These are phyloP conservation scores for Coelastrella sp. DNA, from an alignment of 139 green algal species.

Conservation along the genomic window DNA sequence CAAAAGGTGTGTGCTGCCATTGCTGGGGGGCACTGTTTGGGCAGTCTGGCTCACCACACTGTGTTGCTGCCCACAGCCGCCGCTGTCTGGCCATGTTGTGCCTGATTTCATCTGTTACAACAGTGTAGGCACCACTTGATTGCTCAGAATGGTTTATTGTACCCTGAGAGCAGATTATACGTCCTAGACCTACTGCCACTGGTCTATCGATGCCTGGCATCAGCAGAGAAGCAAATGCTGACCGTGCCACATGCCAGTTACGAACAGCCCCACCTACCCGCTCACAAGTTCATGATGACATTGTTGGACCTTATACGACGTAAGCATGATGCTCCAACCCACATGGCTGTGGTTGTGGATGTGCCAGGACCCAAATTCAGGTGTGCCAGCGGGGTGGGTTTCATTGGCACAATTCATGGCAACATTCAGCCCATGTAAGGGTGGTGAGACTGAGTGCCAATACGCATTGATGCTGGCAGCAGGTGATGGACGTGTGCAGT, in stretches of 20 bases:
- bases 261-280: background rate
- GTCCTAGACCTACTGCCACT: conserved; percentile 28
- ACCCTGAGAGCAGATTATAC: conserved; percentile 35
- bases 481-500: background rate
- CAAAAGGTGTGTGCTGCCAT: no score
- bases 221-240: background rate
- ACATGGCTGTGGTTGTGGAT: conserved; percentile 81
- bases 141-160: no score
- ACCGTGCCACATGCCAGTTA: background rate
- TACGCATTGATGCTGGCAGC: background rate
- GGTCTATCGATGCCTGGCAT: conserved; percentile 1
- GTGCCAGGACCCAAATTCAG: conserved; percentile 71
- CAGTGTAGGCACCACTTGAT: no score
- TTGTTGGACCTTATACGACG: conserved; percentile 65
- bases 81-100: no score
- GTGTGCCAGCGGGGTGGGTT: background rate
- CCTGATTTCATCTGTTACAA: no score
- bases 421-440: no score
- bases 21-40: no score
- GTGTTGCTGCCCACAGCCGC: no score
- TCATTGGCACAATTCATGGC: no score
- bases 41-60: no score
- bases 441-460: no score
- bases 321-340: conserved; percentile 60
- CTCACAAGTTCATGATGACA: background rate